These are phyloP conservation scores for Aspergillus funiculosus DNA, from an alignment of 495 filamentous ascomycete species.

Conservation along the genomic window DNA sequence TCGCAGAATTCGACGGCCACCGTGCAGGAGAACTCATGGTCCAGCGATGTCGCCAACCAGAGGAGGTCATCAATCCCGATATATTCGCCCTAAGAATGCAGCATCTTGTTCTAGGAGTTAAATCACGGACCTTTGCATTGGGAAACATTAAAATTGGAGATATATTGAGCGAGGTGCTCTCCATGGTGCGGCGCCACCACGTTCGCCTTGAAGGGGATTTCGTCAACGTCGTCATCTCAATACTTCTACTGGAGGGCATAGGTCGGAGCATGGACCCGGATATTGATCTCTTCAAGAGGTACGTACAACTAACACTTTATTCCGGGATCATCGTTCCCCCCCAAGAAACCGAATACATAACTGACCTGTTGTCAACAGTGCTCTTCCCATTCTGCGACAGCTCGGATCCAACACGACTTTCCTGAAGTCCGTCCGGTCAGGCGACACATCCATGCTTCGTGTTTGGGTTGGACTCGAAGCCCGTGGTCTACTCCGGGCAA, in stretches of 20 bases:
- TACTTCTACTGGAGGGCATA: conserved; percentile 90
- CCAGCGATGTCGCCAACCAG: conserved; percentile 84
- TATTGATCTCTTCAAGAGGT: conserved; percentile 82
- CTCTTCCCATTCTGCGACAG: conserved; percentile 84
- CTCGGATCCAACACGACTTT: conserved; percentile 62
- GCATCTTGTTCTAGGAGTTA: conserved; percentile 84
- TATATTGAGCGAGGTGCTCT: conserved; percentile 79
- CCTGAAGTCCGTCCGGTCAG: conserved; percentile 48
- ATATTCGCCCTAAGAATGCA: conserved; percentile 96
- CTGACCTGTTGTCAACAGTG: conserved; percentile 40
- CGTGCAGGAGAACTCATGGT: conserved; percentile 95
- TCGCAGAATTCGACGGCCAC: conserved; percentile 97
- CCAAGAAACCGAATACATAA: not conserved
- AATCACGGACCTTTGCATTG: conserved; percentile 81
- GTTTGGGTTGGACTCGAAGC: conserved; percentile 92
- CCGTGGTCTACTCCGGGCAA: conserved; percentile 78
- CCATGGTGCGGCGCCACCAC: conserved; percentile 90
- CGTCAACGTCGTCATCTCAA: conserved; percentile 95
- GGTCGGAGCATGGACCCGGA: conserved; percentile 80
- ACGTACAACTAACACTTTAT: conserved; percentile 17
- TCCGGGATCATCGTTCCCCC: not conserved
- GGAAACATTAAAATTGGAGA: conserved; percentile 97
- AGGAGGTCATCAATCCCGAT: conserved; percentile 79
- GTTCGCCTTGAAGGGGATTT: conserved; percentile 96
- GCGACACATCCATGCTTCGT: conserved; percentile 87